These are phyloP conservation scores for Dicorynia guianensis DNA, from an alignment of 306 rosid species.

Conservation along the genomic window DNA sequence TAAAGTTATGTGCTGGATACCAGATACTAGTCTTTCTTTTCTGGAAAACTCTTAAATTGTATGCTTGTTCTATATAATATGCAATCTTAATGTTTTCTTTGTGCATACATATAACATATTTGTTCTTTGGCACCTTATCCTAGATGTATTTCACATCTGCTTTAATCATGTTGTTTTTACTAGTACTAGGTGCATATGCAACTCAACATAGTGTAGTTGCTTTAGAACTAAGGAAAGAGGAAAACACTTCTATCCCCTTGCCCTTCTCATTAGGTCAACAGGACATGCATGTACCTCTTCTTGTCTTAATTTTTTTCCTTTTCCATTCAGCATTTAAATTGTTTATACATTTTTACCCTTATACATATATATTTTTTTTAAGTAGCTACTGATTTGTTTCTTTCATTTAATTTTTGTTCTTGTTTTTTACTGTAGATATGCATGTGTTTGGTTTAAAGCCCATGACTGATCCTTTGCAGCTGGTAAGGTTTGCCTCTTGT, in stretches of 20 bases:
- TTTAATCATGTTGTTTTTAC: neutral
- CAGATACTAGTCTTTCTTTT: too few relatives aligned
- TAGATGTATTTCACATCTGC: neutral
- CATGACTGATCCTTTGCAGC: conserved; percentile 74
- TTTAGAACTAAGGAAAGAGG: neutral
- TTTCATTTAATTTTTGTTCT: too few relatives aligned
- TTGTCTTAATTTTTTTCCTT: neutral
- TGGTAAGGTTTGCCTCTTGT: conserved; percentile 68
- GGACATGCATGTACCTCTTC: neutral
- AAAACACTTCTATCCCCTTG: neutral
- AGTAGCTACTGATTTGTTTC: too few relatives aligned
- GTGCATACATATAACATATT: too few relatives aligned
- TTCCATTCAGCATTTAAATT: neutral
- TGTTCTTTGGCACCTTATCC: too few relatives aligned
- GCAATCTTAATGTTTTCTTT: too few relatives aligned
- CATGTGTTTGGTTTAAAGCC: conserved; percentile 72
- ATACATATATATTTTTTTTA: too few relatives aligned
- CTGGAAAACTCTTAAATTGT: too few relatives aligned
- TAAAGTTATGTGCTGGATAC: too few relatives aligned
- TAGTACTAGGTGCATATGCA: neutral
- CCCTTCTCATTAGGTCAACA: neutral
- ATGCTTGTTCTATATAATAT: too few relatives aligned
- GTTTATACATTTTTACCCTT: too few relatives aligned
- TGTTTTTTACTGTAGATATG: conserved; percentile 56
- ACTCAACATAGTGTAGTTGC: neutral